Evolutionary conservation across 768 basidiomycete genomes (phyloP), one percentile per base, ranked within the genome.

Genomic region (Phanerodontia chrysosporium): DNA sequence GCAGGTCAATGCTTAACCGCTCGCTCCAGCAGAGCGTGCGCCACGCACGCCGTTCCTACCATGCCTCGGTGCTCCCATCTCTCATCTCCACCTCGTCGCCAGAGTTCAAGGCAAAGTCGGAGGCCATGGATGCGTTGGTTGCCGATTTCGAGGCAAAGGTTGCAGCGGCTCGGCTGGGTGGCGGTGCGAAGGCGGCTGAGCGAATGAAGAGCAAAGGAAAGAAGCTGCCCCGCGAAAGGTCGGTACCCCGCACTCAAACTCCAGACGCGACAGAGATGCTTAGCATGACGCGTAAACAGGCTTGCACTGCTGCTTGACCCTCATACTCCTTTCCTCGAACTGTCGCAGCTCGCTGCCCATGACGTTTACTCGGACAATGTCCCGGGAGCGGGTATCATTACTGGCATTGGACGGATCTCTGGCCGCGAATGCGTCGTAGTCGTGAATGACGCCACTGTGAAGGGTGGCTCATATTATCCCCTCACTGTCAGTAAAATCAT

Each of bases 361-460:
- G 91, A 87, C 14, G 90, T 97, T 4, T 97, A 98, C 69, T 77
- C 83, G 0, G 78, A 90, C 62, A 76, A 80, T 53, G 84, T 97
- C 29, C 94, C 95, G 21, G 90, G 89, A 0, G 95, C 93, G 1
- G 95, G 94, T 2, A 82, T 98, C 45, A 90, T 98, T 60, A 93
- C 94, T 2, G 95, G 95, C 8, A 74, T 77, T 39, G 79, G 78
- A 2, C 77, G 90, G 29, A 84, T 95, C 39, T 80, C 86, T 24
- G 92, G 92, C 0, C 76, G 82, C 58, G 91, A 95, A 72, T 95
- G 92, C 67, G 85, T 97, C 63, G 73, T 98, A 4, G 86, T 96
- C 4, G 89, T 92, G n/a, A 98, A 97, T 71, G 95, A 98, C 69
- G 88, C 94, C 30, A 94, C 92, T 7, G 92, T 94, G 27, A 95